These are phyloP conservation scores for Pythium scleroteichum DNA, from an alignment of 352 stramenopile genomes.

Conservation along the genomic window DNA sequence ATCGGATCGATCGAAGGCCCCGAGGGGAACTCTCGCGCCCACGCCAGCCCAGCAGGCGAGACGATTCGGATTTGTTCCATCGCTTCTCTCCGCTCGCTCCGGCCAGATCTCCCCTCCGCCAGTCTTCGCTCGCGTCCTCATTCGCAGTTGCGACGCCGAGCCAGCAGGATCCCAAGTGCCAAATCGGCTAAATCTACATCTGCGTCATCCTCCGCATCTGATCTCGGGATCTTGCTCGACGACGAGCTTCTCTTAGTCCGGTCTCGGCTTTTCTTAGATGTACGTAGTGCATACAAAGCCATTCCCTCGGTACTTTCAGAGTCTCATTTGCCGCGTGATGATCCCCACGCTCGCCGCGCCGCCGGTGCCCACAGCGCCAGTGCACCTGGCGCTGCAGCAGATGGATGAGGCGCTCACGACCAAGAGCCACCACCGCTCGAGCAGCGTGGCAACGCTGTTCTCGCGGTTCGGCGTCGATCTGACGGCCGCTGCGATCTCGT, in stretches of 20 bases:
- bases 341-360: slow-evolving; percentile 21
- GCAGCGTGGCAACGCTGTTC: slow-evolving; percentile 14
- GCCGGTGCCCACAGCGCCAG: slow-evolving; percentile 17
- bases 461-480: slow-evolving; percentile 32
- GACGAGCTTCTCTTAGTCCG: not conserved
- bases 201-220: slow-evolving; percentile 5
- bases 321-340: slow-evolving; percentile 24
- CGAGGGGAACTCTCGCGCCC: too few species aligned
- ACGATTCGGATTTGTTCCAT: too few species aligned
- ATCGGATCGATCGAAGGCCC: too few species aligned
- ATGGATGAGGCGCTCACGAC: slow-evolving; percentile 27
- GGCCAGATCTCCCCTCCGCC: too few species aligned
- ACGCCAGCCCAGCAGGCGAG: too few species aligned
- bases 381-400: slow-evolving; percentile 21
- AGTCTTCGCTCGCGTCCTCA: too few species aligned
- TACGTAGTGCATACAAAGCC: slow-evolving; percentile 1
- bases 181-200: too few species aligned
- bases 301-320: not conserved
- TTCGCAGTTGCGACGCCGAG: too few species aligned
- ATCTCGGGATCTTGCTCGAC: slow-evolving; percentile 4
- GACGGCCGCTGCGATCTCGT: slow-evolving; percentile 28
- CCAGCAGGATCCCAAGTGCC: too few species aligned
- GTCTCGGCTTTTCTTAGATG: not conserved
- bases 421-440: slow-evolving; percentile 12
- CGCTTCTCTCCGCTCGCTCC: too few species aligned